phyloP scores from a whole-genome alignment of 2,329 filamentous ascomycete genomes.

The Chalara sp. region DNA sequence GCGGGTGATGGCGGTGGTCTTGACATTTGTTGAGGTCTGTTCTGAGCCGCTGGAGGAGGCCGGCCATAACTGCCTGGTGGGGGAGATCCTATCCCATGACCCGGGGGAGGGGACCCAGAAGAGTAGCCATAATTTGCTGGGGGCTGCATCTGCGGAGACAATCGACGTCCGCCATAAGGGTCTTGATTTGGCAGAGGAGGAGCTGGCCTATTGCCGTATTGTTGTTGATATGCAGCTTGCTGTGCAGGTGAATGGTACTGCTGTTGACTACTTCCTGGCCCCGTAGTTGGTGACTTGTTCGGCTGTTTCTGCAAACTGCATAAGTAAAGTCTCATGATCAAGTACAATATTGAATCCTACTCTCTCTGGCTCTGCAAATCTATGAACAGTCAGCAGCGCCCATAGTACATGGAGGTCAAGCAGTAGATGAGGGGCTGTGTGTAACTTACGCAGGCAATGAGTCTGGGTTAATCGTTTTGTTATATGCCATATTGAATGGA shows the following conservation, averaged over 20 bases:
- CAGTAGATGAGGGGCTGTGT: constrained; percentile 2
- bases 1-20: constrained; percentile 61
- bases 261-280: constrained; percentile 11
- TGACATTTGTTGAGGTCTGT: constrained; percentile 44
- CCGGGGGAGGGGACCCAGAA: constrained; percentile 26
- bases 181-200: constrained; percentile 19
- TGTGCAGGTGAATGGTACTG: constrained; percentile 10
- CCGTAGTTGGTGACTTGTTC: constrained; percentile 3
- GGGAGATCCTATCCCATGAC: constrained; percentile 36
- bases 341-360: constrained; percentile 19
- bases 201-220: constrained; percentile 22
- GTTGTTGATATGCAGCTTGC: constrained; percentile 17
- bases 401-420: neutral
- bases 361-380: constrained; percentile 45
- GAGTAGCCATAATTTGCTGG: constrained; percentile 18
- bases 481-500: constrained; percentile 73
- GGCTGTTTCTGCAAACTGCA: neutral
- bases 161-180: constrained; percentile 8
- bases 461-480: constrained; percentile 87
- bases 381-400: constrained; percentile 21
- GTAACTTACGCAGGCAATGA: constrained; percentile 76
- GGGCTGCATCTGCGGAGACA: constrained; percentile 22
- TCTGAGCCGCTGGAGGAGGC: constrained; percentile 33
- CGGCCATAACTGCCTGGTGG: constrained; percentile 33
- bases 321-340: too few species aligned